phyloP scores from a whole-genome alignment of 257 asterid species.

The Plantago major region DNA sequence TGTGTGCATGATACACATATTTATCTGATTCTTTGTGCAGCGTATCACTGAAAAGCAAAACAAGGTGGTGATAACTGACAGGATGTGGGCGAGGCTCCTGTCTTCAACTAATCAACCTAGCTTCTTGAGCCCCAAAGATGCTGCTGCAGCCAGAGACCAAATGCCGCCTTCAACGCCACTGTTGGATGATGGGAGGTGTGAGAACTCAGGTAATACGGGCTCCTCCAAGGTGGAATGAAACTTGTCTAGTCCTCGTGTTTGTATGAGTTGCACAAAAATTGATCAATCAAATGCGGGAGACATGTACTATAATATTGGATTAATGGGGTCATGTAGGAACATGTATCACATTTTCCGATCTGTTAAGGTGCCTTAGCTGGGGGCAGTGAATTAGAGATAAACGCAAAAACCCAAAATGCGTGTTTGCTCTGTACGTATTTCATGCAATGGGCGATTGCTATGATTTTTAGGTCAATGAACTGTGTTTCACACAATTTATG shows the following conservation, averaged over 20 bases:
- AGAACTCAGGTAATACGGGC: conserved; percentile 32
- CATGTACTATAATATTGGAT: conserved; percentile 28
- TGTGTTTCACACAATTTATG: conserved; percentile 5
- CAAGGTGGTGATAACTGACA: conserved; percentile 66
- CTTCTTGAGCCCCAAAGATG: conserved; percentile 35
- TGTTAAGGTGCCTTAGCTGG: conserved; percentile 58
- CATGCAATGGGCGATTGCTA: conserved; percentile 11
- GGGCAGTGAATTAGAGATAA: conserved; percentile 19
- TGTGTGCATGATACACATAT: not conserved
- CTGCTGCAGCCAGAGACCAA: conserved; percentile 16
- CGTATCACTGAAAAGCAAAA: conserved; percentile 59
- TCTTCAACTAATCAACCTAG: conserved; percentile 76
- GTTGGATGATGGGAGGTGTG: conserved; percentile 25
- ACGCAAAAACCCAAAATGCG: not conserved
- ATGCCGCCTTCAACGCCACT: conserved; percentile 18
- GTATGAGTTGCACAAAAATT: conserved; percentile 17
- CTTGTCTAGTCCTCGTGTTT: conserved; percentile 17
- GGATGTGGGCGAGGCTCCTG: conserved; percentile 85
- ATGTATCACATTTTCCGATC: conserved; percentile 32
- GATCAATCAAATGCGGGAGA: conserved; percentile 10
- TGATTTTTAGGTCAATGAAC: too few relatives aligned
- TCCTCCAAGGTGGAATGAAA: conserved; percentile 17
- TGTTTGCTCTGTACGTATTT: conserved; percentile 21
- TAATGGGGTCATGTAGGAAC: conserved; percentile 40
- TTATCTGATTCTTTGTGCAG: conserved; percentile 27